A percentile compares a stretch with the other conserved stretches of the same genome.
Conservation (phyloP, 768 basidiomycete species). For the Boletus subcaerulescens region DNA sequence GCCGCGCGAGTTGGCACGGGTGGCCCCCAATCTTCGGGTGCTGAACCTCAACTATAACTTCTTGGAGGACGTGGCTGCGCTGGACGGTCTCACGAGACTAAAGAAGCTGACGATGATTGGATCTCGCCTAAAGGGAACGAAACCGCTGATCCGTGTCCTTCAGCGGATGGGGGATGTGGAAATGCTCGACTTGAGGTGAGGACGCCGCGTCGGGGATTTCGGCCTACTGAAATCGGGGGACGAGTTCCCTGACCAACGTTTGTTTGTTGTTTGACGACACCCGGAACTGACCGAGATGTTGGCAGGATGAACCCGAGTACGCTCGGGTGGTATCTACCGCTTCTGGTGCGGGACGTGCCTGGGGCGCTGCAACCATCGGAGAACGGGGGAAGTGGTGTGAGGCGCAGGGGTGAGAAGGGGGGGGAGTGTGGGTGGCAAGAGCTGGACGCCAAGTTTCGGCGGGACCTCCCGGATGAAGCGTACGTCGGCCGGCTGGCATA, state of each 20-base stretch:
- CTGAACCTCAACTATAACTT: conserved; percentile 99
- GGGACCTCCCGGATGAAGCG: conserved; percentile 82
- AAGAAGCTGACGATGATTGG: conserved; percentile 87
- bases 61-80: conserved; percentile 63
- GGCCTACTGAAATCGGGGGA: not conserved
- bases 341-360: conserved; percentile 68
- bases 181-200: conserved; percentile 88
- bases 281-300: conserved; percentile 26
- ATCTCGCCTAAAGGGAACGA: conserved; percentile 71
- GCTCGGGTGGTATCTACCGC: conserved; percentile 91
- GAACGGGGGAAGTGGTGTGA: conserved; percentile 19
- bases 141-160: conserved; percentile 68
- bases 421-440: conserved; percentile 58
- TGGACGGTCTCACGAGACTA: conserved; percentile 73
- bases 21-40: conserved; percentile 83
- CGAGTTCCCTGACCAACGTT: not conserved
- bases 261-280: conserved; percentile 12
- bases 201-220: conserved; percentile 8
- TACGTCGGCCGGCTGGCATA: conserved; percentile 88
- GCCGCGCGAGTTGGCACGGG: conserved; percentile 59
- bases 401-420: conserved; percentile 31
- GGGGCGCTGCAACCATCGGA: conserved; percentile 67
- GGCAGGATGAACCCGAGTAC: conserved; percentile 94
- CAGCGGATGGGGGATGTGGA: conserved; percentile 76
- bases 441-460: conserved; percentile 82